Evolutionary conservation across 2,329 filamentous ascomycete species (phyloP), one percentile per base, ranked within the genome.

Genomic region (Leptoxyphium fumago): DNA sequence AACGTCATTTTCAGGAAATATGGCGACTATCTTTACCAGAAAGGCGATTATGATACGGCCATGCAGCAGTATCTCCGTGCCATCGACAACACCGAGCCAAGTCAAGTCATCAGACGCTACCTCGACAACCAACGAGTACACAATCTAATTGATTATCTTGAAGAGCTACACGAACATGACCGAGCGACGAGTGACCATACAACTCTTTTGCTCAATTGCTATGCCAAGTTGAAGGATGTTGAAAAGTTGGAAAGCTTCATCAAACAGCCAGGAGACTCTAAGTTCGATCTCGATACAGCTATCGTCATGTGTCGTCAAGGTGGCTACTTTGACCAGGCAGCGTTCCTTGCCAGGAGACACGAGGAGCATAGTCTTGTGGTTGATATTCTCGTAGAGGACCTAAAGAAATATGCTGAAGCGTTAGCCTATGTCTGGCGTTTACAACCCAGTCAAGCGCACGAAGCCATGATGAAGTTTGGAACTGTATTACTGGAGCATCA

Each of bases 21-120:
- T 61, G 91, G 89, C 10, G 91, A 98, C 60, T 84, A 89, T 56
- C 65, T 96, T 2, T 96, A 98, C 56, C 85, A 93, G 51, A 94
- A 94, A 57, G 86, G 84, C 4, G 88, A 95, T 58, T 98, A 89
- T 57, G 91, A 98, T 58, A 91, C 84, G 6, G 88, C 93, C n/a
- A 98, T 98, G 93, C 82, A 93, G 55, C 91, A 96, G 61, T 98
- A 98, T 59, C 78, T 98, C 49, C 83, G 86, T 53, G 89, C 93
- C 0, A 95, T 98, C 47, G 88, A 95, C 58, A 91, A 85, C 46
- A 96, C 89, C 0, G 89, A 96, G 56, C 89, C 89, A 6, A 95
- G 89, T 1, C 89, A 95, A 58, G 86, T 96, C 40, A 95, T 96
- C 56, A 77, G 89, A 54, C 95, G 94, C 78, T 98, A 94, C 56